These are phyloP conservation scores for Ogataea dorogensis DNA, from an alignment of 805 yeast species.

Conservation along the genomic window DNA sequence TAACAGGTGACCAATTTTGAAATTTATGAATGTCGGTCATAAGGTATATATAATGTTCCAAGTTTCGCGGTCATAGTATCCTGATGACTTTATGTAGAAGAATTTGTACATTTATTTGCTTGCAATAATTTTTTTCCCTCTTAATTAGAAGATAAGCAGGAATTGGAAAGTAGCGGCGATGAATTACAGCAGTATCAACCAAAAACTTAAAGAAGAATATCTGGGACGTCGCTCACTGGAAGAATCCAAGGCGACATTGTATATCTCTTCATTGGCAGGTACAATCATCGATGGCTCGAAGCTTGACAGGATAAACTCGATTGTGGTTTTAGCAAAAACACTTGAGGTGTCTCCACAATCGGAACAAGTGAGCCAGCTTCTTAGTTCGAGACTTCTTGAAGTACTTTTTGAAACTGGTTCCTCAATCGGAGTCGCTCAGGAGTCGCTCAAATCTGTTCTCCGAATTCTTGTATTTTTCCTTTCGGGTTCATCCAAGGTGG, in stretches of 20 bases:
- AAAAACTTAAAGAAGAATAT: constrained; percentile 27
- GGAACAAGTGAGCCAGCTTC: constrained; percentile 19
- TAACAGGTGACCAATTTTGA: too few species aligned
- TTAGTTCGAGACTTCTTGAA: constrained; percentile 27
- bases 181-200: constrained; percentile 28
- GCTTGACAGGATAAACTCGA: constrained; percentile 50
- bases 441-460: constrained; percentile 25
- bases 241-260: constrained; percentile 21
- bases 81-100: too few species aligned
- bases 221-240: constrained; percentile 21
- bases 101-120: too few species aligned
- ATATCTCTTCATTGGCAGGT: constrained; percentile 31
- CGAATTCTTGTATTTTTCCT: constrained; percentile 38
- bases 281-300: constrained; percentile 47
- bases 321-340: constrained; percentile 52
- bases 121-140: too few species aligned
- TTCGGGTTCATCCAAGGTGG: constrained; percentile 43
- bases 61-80: too few species aligned
- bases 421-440: constrained; percentile 21
- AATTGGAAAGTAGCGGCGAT: too few species aligned
- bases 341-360: constrained; percentile 45
- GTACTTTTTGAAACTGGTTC: constrained; percentile 25
- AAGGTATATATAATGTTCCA: too few species aligned
- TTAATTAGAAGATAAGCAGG: too few species aligned
- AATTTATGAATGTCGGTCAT: too few species aligned